Conservation (phyloP, 805 yeast genomes). For the Saccharomyces mikatae region DNA sequence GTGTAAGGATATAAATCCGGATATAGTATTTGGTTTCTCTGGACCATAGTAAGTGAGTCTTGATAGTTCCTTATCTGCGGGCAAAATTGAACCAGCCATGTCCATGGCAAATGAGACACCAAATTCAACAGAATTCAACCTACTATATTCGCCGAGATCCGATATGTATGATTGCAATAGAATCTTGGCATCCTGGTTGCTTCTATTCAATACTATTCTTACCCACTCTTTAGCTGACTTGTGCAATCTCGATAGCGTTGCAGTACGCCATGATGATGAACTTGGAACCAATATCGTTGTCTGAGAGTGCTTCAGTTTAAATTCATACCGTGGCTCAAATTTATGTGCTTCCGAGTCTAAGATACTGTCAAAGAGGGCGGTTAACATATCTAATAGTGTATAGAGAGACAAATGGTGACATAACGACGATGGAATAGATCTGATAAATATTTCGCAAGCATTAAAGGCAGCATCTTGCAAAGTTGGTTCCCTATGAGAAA, state of each 20-base stretch:
- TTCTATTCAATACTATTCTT: constrained; percentile 42
- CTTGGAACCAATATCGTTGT: constrained; percentile 37
- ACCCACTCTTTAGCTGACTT: constrained; percentile 64
- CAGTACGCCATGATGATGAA: constrained; percentile 75
- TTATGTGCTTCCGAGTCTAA: constrained; percentile 76
- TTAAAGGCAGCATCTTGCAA: constrained; percentile 75
- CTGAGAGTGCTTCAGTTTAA: constrained; percentile 36
- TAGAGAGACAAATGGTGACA: constrained; percentile 68
- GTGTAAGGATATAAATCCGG: constrained; percentile 69
- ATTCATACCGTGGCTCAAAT: constrained; percentile 76
- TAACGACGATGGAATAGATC: constrained; percentile 63
- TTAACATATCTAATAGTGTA: constrained; percentile 72
- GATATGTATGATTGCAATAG: constrained; percentile 72
- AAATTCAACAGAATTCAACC: constrained; percentile 45
- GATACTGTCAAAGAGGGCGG: constrained; percentile 68
- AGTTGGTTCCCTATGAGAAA: constrained; percentile 70
- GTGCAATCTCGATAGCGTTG: constrained; percentile 54
- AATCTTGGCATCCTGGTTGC: constrained; percentile 69
- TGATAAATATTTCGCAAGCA: constrained; percentile 63
- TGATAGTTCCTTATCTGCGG: constrained; percentile 57
- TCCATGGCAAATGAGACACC: constrained; percentile 90
- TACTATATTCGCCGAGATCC: constrained; percentile 32
- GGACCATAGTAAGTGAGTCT: constrained; percentile 35
- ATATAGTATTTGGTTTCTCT: constrained; percentile 46
- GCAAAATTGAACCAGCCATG: constrained; percentile 68